These are phyloP conservation scores for Euphorbia lathyris DNA, from an alignment of 345 rosid genomes.

Conservation along the genomic window DNA sequence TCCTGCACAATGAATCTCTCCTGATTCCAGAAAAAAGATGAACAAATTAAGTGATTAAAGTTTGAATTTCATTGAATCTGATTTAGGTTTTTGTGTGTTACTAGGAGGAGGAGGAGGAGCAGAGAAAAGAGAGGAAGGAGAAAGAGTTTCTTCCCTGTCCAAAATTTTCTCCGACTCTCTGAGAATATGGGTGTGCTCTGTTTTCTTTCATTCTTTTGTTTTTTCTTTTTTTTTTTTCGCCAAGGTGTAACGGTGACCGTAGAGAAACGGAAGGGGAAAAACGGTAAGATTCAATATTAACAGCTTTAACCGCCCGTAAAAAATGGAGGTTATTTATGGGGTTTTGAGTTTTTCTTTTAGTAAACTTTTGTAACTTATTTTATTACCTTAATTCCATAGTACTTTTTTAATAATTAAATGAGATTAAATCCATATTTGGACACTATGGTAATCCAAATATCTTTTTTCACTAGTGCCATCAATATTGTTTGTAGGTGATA, in stretches of 20 bases:
- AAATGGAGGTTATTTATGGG: constrained; percentile 9
- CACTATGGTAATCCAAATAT: too few relatives aligned
- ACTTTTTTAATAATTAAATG: neutral
- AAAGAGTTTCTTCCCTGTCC: constrained; percentile 12
- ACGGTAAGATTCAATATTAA: neutral
- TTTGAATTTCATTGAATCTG: neutral
- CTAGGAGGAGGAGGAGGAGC: neutral
- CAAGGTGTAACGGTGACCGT: constrained; percentile 12
- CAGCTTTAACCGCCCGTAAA: constrained; percentile 18
- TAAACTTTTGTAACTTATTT: neutral
- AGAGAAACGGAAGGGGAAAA: constrained; percentile 14
- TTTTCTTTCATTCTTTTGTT: too few relatives aligned
- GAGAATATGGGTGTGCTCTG: neutral
- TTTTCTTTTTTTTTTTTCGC: neutral
- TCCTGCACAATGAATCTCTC: neutral
- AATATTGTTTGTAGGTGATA: too few relatives aligned
- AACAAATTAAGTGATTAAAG: neutral
- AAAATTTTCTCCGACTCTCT: constrained; percentile 1
- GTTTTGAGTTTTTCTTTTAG: neutral
- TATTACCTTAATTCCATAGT: neutral
- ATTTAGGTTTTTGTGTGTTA: too few relatives aligned
- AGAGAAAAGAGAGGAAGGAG: constrained; percentile 17
- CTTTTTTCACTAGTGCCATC: too few relatives aligned
- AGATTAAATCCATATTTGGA: too few relatives aligned
- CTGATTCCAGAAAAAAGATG: neutral